phyloP scores from a whole-genome alignment of 2,329 filamentous ascomycete genomes.

The Sporothrix schenckii region DNA sequence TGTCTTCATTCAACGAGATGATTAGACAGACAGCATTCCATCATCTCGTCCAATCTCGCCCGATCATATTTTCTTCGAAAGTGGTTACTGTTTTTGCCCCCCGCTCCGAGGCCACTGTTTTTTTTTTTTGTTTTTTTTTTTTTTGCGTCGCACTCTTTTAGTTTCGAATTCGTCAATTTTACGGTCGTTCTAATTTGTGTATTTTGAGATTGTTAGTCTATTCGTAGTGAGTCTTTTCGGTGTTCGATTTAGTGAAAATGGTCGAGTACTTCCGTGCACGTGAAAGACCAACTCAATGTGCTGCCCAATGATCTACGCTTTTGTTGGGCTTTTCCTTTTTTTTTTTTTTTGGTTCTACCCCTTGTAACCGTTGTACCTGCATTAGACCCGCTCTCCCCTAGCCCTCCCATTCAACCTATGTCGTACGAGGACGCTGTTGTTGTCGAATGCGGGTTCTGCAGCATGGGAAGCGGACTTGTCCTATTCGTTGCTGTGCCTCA shows the following conservation, averaged over 20 bases:
- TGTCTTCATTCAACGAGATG: neutral
- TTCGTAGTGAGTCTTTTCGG: neutral
- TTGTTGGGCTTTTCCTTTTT: too few species aligned
- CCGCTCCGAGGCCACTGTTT: neutral
- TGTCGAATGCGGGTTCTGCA: slow-evolving; percentile 8
- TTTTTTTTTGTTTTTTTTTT: neutral
- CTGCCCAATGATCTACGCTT: neutral
- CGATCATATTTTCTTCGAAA: neutral
- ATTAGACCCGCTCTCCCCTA: neutral
- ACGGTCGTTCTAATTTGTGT: neutral
- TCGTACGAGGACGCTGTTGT: neutral
- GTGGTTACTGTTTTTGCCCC: slow-evolving; percentile 13
- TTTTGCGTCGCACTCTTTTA: neutral
- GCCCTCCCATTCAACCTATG: neutral
- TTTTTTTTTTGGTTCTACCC: too few species aligned
- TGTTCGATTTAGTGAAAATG: neutral
- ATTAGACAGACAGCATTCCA: too few species aligned
- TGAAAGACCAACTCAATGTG: neutral
- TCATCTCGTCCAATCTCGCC: slow-evolving; percentile 11
- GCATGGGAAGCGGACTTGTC: neutral
- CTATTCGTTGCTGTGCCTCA: neutral
- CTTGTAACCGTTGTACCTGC: slow-evolving; percentile 3
- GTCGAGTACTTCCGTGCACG: neutral
- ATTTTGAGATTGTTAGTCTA: neutral
- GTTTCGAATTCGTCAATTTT: neutral